phyloP scores from a whole-genome alignment of 2,329 filamentous ascomycete genomes.

The Alternaria solani region DNA sequence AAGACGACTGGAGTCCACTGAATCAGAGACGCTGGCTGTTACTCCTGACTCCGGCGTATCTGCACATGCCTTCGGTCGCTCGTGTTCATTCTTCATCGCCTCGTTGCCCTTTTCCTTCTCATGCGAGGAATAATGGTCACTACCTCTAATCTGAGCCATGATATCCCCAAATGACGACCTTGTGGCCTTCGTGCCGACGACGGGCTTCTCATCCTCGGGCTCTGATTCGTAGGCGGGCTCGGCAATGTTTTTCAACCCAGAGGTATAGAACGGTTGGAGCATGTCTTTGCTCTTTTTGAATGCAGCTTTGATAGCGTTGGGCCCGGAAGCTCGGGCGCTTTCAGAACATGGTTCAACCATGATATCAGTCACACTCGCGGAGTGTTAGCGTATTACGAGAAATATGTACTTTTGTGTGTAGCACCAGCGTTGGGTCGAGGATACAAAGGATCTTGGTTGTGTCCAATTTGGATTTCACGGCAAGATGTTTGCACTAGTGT shows the following conservation, averaged over 20 bases:
- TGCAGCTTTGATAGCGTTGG: background rate
- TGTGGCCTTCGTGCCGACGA: background rate
- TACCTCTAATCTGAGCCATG: conserved; percentile 1
- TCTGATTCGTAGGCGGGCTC: background rate
- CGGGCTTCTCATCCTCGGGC: background rate
- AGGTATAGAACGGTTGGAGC: background rate
- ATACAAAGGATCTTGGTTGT: background rate
- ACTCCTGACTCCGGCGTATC: background rate
- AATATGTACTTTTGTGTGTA: background rate
- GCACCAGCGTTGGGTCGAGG: background rate
- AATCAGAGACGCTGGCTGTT: background rate
- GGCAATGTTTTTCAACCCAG: background rate
- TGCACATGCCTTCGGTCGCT: background rate
- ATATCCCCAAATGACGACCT: background rate
- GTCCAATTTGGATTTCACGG: background rate
- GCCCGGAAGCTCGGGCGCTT: background rate
- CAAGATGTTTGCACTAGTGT: background rate
- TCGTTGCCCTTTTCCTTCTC: background rate
- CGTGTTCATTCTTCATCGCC: background rate
- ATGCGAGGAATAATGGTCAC: background rate
- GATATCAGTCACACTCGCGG: background rate
- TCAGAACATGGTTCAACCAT: background rate
- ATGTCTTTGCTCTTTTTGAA: background rate
- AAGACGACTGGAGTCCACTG: background rate
- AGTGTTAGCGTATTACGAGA: background rate